A percentile compares a stretch with the other conserved stretches of the same genome.
phyloP scores from a whole-genome alignment of 306 rosid species.

The Rubus idaeus region DNA sequence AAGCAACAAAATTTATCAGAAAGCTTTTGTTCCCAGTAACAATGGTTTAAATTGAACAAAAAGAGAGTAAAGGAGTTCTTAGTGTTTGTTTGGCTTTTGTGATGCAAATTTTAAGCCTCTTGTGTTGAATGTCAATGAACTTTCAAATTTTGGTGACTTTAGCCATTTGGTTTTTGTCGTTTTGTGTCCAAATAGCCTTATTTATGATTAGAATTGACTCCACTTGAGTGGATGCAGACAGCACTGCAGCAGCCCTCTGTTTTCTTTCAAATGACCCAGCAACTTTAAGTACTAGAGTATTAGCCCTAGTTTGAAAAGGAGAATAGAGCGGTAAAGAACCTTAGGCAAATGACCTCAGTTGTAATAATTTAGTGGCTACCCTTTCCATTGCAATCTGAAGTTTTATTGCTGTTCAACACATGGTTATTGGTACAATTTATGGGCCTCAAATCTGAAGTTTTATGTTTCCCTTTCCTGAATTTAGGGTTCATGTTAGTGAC shows the following conservation, averaged over 20 bases:
- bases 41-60: neutral
- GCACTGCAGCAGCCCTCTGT: neutral
- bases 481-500: slow-evolving; percentile 19
- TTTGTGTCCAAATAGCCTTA: neutral
- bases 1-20: neutral
- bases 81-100: neutral
- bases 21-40: neutral
- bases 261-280: neutral
- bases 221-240: neutral
- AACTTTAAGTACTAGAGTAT: neutral
- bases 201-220: neutral
- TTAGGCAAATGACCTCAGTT: neutral
- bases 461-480: slow-evolving; percentile 14
- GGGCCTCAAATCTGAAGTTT: slow-evolving; percentile 11
- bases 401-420: neutral
- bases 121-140: neutral
- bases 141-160: neutral
- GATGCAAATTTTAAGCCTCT: neutral
- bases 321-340: neutral
- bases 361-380: neutral
- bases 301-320: neutral
- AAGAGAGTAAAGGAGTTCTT: neutral
- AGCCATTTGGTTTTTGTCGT: neutral
- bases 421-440: slow-evolving; percentile 14
- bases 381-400: neutral